Conservation (phyloP, 169 alveolate species). For the Miamiensis avidus region DNA sequence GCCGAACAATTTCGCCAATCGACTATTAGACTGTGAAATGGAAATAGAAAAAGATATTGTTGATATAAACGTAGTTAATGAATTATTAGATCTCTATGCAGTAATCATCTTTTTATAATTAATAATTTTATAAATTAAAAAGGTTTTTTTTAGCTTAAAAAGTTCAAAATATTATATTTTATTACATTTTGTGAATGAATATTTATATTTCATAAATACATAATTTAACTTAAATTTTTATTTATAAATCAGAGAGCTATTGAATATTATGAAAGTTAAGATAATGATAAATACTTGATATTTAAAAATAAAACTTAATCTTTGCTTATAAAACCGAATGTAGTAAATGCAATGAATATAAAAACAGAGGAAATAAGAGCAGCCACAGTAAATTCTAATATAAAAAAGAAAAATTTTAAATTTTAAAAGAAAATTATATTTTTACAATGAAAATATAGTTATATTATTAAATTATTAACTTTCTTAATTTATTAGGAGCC, state of each 20-base stretch:
- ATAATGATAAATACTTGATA: constrained; percentile 14
- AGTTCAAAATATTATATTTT: neutral
- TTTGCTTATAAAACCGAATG: constrained; percentile 10
- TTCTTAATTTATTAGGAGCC: too few relatives aligned
- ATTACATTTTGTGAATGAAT: neutral
- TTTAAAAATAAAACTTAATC: constrained; percentile 24
- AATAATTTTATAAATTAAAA: neutral
- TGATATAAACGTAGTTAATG: neutral
- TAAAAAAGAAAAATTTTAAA: too few relatives aligned
- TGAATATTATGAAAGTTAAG: constrained; percentile 16
- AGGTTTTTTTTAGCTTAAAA: neutral
- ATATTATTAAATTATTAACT: too few relatives aligned
- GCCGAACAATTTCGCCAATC: constrained; percentile 3
- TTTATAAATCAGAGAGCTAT: neutral
- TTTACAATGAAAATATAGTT: too few relatives aligned
- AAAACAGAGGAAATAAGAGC: neutral
- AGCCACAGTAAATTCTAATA: neutral
- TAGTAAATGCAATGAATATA: neutral
- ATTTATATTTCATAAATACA: too few relatives aligned
- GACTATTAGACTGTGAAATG: constrained; percentile 13
- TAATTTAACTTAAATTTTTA: neutral
- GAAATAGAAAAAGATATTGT: constrained; percentile 13
- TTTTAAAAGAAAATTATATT: too few relatives aligned
- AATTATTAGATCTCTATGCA: constrained; percentile 19
- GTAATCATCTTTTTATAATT: neutral